A percentile compares a stretch with the other conserved stretches of the same genome.
phyloP scores from a whole-genome alignment of 495 filamentous ascomycete genomes.

The Usnea hakonensis region DNA sequence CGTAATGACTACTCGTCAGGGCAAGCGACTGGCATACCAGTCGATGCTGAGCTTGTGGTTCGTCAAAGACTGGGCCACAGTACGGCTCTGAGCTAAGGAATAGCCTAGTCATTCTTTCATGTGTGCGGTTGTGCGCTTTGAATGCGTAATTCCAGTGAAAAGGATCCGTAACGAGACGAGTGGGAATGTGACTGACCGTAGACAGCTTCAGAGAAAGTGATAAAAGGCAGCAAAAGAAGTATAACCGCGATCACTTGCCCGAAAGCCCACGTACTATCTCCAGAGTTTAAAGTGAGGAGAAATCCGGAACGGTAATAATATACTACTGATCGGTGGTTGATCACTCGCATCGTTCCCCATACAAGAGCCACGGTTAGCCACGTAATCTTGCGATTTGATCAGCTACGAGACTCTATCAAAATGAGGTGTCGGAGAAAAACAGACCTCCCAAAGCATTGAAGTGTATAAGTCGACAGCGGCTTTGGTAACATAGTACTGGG shows the following conservation, averaged over 20 bases:
- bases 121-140: not conserved
- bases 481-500: not conserved
- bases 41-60: no score
- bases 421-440: not conserved
- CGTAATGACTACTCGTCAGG: no score
- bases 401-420: not conserved
- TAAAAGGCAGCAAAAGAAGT: not conserved
- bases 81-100: no score
- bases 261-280: no score
- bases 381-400: not conserved
- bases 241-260: not conserved
- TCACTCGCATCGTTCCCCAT: slow-evolving; percentile 9
- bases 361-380: not conserved
- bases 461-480: not conserved
- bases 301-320: no score
- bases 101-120: not conserved
- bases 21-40: no score
- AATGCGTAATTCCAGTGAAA: not conserved
- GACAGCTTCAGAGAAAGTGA: not conserved
- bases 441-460: slow-evolving; percentile 1
- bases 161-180: no score
- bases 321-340: no score
- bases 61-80: no score
- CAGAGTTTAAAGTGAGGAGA: no score
- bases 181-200: no score